Evolutionary conservation across 441 rosid genomes (phyloP), one percentile per base, ranked within the genome.

Genomic region (Adansonia rubrostipa): DNA sequence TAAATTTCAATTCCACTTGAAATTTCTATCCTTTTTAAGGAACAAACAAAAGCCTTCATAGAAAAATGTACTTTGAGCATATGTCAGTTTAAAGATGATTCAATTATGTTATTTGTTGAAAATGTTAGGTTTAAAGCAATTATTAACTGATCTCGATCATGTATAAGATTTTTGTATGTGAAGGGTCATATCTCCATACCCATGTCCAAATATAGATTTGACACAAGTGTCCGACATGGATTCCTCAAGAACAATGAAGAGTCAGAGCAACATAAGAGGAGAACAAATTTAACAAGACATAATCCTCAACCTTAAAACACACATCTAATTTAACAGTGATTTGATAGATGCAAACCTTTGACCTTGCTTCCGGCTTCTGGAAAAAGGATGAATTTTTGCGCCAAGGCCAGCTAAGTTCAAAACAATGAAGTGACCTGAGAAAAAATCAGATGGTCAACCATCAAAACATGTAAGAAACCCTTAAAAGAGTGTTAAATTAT

Each of bases 351-450:
- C 84, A 77, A 57, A 92, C 99, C 99, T 90, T 93, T 80, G 84
- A 79, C 79, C 85, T 91, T 22, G 87, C 89, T 75, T 84, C 85
- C 77, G 98, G 99, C 82, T 85, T 89, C 76, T 76, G 94, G 78
- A 96, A 96, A 85, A 96, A 96, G 11, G 92, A 77, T 36, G 91
- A 88, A 81, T 76, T 78, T 71, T 24, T 71, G 62, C 89, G 92
- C 99, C 98, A 94, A 7, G 99, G 99, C 99, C 99, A 96, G 81
- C 97, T 84, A 63, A 96, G 97, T 36, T 94, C 96, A 77, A 96
- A 92, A 83, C 98, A 94, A 78, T 88, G 92, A 82, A 88, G 93
- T 51, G 99, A 94, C 99, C 99, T 96, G 84, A 54, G 74, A 87
- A 71, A 71, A 61, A 80, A 36, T 5, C 15, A 75, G 80, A 76